A percentile compares a stretch with the other conserved stretches of the same genome.
These are phyloP conservation scores for Trichoderma guizhouense DNA, from an alignment of 2,329 filamentous ascomycete genomes.

Conservation along the genomic window DNA sequence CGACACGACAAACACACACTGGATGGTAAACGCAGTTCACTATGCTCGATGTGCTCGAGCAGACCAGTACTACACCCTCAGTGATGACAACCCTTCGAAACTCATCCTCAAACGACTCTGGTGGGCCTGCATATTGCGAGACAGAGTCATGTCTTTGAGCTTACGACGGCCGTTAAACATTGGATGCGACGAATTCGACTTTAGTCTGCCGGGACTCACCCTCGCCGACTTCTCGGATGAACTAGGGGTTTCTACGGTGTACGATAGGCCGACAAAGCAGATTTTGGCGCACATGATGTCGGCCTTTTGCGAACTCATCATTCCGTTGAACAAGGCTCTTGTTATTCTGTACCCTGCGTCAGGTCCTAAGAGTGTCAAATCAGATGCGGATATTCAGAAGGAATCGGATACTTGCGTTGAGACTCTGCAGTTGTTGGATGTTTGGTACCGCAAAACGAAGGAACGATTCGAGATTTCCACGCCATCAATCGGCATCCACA, in stretches of 20 bases:
- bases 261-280: conserved; percentile 8
- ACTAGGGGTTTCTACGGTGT: not conserved
- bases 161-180: conserved; percentile 6
- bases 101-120: conserved; percentile 11
- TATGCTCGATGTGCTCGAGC: conserved; percentile 7
- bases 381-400: not conserved
- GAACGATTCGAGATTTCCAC: conserved; percentile 4
- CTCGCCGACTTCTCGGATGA: conserved; percentile 9
- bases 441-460: conserved; percentile 5
- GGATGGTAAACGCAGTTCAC: conserved; percentile 11
- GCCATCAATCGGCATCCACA: conserved; percentile 2
- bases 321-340: conserved; percentile 3
- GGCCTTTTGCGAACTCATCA: conserved; percentile 8
- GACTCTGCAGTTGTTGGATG: not conserved
- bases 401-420: conserved; percentile 3
- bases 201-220: not conserved
- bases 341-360: not conserved
- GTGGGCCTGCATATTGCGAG: conserved; percentile 12
- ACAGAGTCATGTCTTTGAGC: conserved; percentile 10
- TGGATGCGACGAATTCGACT: conserved; percentile 10
- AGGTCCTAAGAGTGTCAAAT: not conserved
- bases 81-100: not conserved
- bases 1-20: conserved; percentile 13
- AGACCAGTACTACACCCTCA: conserved; percentile 2
- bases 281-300: conserved; percentile 6